A percentile compares a stretch with the other conserved stretches of the same genome.
These are phyloP conservation scores for Sporothrix schenckii DNA, from an alignment of 2,329 filamentous ascomycete species.

Conservation along the genomic window DNA sequence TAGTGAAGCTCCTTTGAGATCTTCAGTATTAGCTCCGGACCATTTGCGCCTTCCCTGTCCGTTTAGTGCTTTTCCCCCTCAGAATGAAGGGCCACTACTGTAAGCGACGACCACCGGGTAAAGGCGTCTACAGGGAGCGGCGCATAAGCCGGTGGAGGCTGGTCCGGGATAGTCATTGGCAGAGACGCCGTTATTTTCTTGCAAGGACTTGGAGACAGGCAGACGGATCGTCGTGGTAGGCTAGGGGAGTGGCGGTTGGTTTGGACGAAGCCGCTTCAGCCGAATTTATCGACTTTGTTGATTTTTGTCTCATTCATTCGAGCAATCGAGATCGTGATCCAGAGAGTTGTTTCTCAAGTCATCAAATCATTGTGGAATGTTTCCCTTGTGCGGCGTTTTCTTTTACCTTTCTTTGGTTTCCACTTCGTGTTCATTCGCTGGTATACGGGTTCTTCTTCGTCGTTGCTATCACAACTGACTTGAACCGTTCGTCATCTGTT, in stretches of 20 bases:
- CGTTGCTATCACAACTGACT: neutral
- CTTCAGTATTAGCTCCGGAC: neutral
- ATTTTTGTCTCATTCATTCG: neutral
- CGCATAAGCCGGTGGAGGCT: neutral
- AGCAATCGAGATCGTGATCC: neutral
- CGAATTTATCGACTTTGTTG: neutral
- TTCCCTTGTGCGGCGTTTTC: too few species aligned
- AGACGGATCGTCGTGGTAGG: too few species aligned
- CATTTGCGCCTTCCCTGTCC: neutral
- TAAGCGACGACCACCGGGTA: conserved; percentile 16
- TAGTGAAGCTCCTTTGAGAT: conserved; percentile 2
- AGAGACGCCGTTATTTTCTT: neutral
- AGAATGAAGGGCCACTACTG: conserved; percentile 1
- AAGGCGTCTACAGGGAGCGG: conserved; percentile 15
- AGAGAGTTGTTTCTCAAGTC: neutral
- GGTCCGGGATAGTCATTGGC: conserved; percentile 3
- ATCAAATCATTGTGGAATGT: neutral
- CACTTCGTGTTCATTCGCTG: neutral
- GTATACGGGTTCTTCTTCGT: neutral
- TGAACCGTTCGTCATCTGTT: neutral
- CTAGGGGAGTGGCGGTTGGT: too few species aligned
- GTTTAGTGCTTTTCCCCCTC: neutral
- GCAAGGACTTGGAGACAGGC: too few species aligned
- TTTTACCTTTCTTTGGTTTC: too few species aligned
- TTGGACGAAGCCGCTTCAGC: neutral